These are phyloP conservation scores for Chenopodium formosanum DNA, from an alignment of 148 eudicot genomes.

Conservation along the genomic window DNA sequence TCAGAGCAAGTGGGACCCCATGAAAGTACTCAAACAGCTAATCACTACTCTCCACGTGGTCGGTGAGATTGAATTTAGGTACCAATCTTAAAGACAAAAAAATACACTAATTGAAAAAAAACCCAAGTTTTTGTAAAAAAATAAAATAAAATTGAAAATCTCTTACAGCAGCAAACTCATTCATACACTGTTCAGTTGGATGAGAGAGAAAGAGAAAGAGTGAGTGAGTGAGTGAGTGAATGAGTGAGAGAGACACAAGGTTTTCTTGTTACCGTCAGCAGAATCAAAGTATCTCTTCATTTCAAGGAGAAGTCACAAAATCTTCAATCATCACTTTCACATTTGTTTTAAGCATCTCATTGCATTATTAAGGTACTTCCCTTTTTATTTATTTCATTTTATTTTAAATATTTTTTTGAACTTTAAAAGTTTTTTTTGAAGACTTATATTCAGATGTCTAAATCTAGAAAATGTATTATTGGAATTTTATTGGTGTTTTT, in stretches of 20 bases:
- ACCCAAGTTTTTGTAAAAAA: background rate
- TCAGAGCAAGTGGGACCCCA: slow-evolving; percentile 15
- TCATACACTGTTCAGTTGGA: background rate
- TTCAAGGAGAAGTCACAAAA: slow-evolving; percentile 11
- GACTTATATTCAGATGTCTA: slow-evolving; percentile 4
- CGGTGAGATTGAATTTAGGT: slow-evolving; percentile 26
- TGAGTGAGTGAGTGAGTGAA: no score
- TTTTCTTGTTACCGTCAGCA: slow-evolving; percentile 27
- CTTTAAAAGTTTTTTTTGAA: background rate
- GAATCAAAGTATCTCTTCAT: slow-evolving; percentile 36
- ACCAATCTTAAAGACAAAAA: background rate
- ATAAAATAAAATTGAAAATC: background rate
- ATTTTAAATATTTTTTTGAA: no score
- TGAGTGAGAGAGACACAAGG: background rate
- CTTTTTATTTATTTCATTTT: background rate
- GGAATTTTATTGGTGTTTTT: slow-evolving; percentile 8
- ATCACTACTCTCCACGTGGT: slow-evolving; percentile 26
- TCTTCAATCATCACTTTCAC: background rate
- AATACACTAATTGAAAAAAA: background rate
- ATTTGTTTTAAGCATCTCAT: background rate
- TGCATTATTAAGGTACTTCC: slow-evolving; percentile 20
- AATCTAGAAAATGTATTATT: slow-evolving; percentile 22
- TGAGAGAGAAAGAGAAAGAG: no score
- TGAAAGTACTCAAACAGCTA: slow-evolving; percentile 3
- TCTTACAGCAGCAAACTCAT: slow-evolving; percentile 7